phyloP scores from a whole-genome alignment of 768 basidiomycete species.

The Rubroboletus satanas region DNA sequence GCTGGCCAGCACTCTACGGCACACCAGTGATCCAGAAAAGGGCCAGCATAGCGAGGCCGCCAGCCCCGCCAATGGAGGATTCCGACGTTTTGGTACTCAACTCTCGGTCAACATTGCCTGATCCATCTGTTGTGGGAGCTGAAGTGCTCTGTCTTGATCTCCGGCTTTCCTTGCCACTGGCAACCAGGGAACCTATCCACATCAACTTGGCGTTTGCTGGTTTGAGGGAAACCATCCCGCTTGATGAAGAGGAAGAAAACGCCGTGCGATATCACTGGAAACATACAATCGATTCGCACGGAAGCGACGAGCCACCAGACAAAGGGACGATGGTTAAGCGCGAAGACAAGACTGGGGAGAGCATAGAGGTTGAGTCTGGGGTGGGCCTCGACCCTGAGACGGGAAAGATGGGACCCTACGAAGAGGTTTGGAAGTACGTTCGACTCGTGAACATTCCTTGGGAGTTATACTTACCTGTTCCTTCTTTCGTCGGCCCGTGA shows the following conservation, averaged over 20 bases:
- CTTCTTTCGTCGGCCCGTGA: not conserved
- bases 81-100: slow-evolving; percentile 21
- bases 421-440: slow-evolving; percentile 22
- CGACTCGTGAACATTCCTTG: not conserved
- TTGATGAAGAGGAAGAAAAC: not conserved
- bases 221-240: slow-evolving; percentile 5
- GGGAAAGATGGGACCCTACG: slow-evolving; percentile 12
- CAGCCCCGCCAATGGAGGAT: slow-evolving; percentile 12
- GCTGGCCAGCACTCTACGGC: slow-evolving; percentile 6
- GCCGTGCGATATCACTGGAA: slow-evolving; percentile 14
- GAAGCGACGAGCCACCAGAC: slow-evolving; percentile 7
- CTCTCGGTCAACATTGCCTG: slow-evolving; percentile 11
- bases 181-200: not conserved
- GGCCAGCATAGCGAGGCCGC: slow-evolving; percentile 11
- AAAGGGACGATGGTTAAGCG: slow-evolving; percentile 10
- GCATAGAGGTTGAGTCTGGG: slow-evolving; percentile 14
- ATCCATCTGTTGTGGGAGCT: not conserved
- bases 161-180: slow-evolving; percentile 7
- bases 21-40: slow-evolving; percentile 8
- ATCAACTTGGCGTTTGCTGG: slow-evolving; percentile 18
- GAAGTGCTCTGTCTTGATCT: slow-evolving; percentile 19
- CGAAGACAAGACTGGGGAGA: slow-evolving; percentile 4
- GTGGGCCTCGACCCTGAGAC: slow-evolving; percentile 11
- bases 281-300: slow-evolving; percentile 17
- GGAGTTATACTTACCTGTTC: not conserved